Percentiles rank a stretch among this genome's conserved stretches.
Evolutionary conservation across 2,329 filamentous ascomycete genomes (phyloP).

Genomic region (Ceratocystis diversiconidia): DNA sequence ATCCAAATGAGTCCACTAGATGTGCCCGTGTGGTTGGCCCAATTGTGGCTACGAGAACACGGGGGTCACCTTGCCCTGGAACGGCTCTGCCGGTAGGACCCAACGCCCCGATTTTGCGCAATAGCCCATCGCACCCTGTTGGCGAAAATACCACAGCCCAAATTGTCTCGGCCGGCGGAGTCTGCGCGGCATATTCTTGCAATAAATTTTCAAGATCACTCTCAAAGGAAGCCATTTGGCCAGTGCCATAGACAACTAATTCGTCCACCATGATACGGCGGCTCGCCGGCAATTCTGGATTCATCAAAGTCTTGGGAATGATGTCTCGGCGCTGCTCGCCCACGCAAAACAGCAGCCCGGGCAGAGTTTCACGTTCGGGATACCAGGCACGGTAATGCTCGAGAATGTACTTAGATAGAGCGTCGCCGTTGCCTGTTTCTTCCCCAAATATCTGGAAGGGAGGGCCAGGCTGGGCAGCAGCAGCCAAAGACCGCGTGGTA

Average conservation of each 20-base stretch:
- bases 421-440: conserved; percentile 73
- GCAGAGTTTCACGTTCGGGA: conserved; percentile 31
- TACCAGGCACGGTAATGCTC: conserved; percentile 54
- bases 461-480: conserved; percentile 10
- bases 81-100: conserved; percentile 25
- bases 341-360: conserved; percentile 68
- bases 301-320: conserved; percentile 68
- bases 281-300: conserved; percentile 33
- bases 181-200: conserved; percentile 43
- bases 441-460: conserved; percentile 57
- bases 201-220: conserved; percentile 46
- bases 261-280: conserved; percentile 57
- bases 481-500: conserved; percentile 55
- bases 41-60: conserved; percentile 65
- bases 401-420: conserved; percentile 63
- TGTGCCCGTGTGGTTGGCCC: conserved; percentile 81
- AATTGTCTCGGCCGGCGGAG: conserved; percentile 39
- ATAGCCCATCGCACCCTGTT: conserved; percentile 49
- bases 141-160: conserved; percentile 44
- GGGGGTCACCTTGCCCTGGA: conserved; percentile 22
- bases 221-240: conserved; percentile 65
- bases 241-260: conserved; percentile 73
- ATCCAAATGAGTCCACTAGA: conserved; percentile 48
- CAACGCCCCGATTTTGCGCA: conserved; percentile 39
- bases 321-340: conserved; percentile 82